phyloP scores from a whole-genome alignment of 1,284 basidiomycete genomes.

The Cryptococcus sp. region DNA sequence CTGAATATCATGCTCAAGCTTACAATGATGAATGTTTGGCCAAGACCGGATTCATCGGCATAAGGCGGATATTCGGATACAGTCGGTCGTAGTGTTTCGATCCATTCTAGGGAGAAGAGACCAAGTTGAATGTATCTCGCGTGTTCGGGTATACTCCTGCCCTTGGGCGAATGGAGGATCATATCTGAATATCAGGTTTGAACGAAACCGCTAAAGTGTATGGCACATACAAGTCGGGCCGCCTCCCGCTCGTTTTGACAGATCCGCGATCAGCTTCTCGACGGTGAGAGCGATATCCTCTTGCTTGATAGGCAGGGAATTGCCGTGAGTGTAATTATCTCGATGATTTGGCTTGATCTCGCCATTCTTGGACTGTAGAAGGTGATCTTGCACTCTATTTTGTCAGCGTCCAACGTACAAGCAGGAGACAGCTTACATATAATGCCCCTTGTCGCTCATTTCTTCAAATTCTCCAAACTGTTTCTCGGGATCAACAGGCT shows the following conservation, averaged over 20 bases:
- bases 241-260: constrained; percentile 24
- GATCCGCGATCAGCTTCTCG: constrained; percentile 22
- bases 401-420: background rate
- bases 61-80: background rate
- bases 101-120: background rate
- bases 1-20: too few relatives aligned
- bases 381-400: constrained; percentile 35
- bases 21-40: background rate
- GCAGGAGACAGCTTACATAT: constrained; percentile 34
- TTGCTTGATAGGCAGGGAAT: constrained; percentile 18
- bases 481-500: constrained; percentile 10
- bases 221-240: constrained; percentile 34
- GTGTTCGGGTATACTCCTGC: too few relatives aligned
- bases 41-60: background rate
- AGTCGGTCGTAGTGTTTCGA: background rate
- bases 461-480: constrained; percentile 16
- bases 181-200: constrained; percentile 20
- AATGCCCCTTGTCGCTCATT: constrained; percentile 32
- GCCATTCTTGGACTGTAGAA: constrained; percentile 24
- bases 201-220: background rate
- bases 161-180: constrained; percentile 16
- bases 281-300: constrained; percentile 17
- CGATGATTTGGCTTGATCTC: constrained; percentile 18
- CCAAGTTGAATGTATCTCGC: too few relatives aligned
- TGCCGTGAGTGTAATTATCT: constrained; percentile 25